phyloP scores from a whole-genome alignment of 2,329 filamentous ascomycete genomes.

The Clarireedia monteithiana region DNA sequence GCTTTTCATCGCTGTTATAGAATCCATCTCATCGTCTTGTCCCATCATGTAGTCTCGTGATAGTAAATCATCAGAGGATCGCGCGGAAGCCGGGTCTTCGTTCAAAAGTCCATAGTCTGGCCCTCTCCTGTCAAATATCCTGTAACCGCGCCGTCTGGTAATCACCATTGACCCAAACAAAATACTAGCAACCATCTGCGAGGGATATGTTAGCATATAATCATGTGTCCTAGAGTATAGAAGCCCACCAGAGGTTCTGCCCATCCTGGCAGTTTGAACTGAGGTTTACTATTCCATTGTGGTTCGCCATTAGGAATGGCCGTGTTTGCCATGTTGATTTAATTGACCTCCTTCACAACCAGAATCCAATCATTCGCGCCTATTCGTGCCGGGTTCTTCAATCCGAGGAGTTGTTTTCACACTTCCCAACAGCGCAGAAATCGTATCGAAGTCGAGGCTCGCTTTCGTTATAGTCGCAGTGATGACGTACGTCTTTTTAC shows the following conservation, averaged over 20 bases:
- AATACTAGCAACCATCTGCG: conserved; percentile 29
- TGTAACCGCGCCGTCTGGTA: conserved; percentile 22
- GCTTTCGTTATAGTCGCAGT: background rate
- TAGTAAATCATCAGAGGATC: conserved; percentile 27
- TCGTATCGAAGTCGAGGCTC: background rate
- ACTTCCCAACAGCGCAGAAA: background rate
- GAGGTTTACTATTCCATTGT: conserved; percentile 27
- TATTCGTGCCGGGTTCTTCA: background rate
- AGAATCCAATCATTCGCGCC: background rate
- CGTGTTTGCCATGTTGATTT: background rate
- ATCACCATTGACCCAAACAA: conserved; percentile 27
- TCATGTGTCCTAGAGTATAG: background rate
- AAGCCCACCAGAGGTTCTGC: conserved; percentile 27
- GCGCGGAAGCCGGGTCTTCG: conserved; percentile 22
- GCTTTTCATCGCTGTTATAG: conserved; percentile 23
- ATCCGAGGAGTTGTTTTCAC: too few relatives aligned
- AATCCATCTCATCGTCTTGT: conserved; percentile 17
- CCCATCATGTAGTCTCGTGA: conserved; percentile 22
- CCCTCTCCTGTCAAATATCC: conserved; percentile 18
- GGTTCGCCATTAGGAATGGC: conserved; percentile 15
- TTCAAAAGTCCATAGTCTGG: conserved; percentile 18
- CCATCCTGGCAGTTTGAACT: conserved; percentile 29
- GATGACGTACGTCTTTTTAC: conserved; percentile 4
- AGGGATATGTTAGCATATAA: background rate
- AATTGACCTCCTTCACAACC: background rate